Percentiles rank a stretch among this genome's conserved stretches.
Conservation (phyloP, 768 basidiomycete species). For the Collybia mongolica region DNA sequence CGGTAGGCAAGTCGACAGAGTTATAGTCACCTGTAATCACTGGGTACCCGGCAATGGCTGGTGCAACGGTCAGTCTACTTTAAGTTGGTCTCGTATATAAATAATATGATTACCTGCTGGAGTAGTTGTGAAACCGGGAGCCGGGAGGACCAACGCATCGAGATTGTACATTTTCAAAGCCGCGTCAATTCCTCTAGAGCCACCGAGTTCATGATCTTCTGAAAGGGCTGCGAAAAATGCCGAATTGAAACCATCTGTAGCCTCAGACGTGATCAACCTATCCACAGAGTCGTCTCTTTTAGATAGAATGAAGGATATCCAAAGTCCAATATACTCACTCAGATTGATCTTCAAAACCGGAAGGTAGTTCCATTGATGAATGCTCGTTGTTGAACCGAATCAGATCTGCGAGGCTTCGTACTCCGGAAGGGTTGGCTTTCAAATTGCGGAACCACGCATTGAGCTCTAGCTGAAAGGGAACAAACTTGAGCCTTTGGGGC, state of each 20-base stretch:
- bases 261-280: slow-evolving; percentile 37
- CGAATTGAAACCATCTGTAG: slow-evolving; percentile 39
- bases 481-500: background rate
- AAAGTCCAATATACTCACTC: slow-evolving; percentile 19
- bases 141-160: slow-evolving; percentile 53
- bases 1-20: background rate
- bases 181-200: slow-evolving; percentile 53
- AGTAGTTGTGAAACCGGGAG: slow-evolving; percentile 34
- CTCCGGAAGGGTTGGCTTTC: slow-evolving; percentile 52
- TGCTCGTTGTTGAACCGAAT: slow-evolving; percentile 57
- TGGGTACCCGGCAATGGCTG: slow-evolving; percentile 65
- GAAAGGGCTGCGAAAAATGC: slow-evolving; percentile 43
- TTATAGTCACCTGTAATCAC: slow-evolving; percentile 54
- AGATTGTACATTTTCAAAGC: slow-evolving; percentile 42
- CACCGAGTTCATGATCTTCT: slow-evolving; percentile 44
- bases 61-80: slow-evolving; percentile 14
- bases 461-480: background rate
- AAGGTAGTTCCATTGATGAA: slow-evolving; percentile 45
- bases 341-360: slow-evolving; percentile 36
- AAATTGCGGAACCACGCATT: slow-evolving; percentile 42
- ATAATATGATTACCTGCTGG: slow-evolving; percentile 30
- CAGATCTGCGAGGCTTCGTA: slow-evolving; percentile 53
- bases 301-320: background rate
- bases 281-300: background rate
- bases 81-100: background rate